Evolutionary conservation across 768 basidiomycete genomes (phyloP), one percentile per base, ranked within the genome.

Genomic region (Tulasnella calospora): DNA sequence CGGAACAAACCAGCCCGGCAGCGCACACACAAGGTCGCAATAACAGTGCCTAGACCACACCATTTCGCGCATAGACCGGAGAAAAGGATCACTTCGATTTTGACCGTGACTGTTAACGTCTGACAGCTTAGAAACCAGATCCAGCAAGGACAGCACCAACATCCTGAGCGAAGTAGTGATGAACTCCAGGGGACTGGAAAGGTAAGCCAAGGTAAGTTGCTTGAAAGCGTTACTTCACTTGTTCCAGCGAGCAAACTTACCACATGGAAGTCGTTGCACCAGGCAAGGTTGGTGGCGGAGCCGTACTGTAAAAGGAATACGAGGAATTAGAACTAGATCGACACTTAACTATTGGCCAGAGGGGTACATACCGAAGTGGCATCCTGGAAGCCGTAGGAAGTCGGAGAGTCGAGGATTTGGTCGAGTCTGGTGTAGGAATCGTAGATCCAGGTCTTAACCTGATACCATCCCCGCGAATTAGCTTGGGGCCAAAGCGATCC

Each of bases 351-450:
- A 2, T 33, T 46, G 17, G 61, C 33, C 21, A 41, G 19, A 46
- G 15, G 3, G 15, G 6, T 27, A 36, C 74, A 21, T 27, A 76
- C 74, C 12, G 87, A 85, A 6, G 86, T 87, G 3, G 85, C 86
- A 80, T 91, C 89, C n/a, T 85, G 84, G 82, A 90, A 89, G 0
- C 89, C 89, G 76, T 86, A 90, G 30, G 84, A 81, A 0, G 84
- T 85, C 2, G 89, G 88, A 46, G 82, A 74, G 83, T 89, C 84
- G 23, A 90, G 83, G 27, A 90, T 87, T 0, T 84, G 86, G 19
- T 84, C 86, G 84, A 90, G 89, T 40, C 84, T 85, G 0, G 88
- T 79, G 80, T 87, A 84, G 2, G 89, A 85, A 79, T 91, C 89
- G 85, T 86, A 91, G 15, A 87, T 51, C 83, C 85, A 89, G 0